Base-by-base conservation (phyloP, 140 eudicot species). In the Cichorium intybus region DNA sequence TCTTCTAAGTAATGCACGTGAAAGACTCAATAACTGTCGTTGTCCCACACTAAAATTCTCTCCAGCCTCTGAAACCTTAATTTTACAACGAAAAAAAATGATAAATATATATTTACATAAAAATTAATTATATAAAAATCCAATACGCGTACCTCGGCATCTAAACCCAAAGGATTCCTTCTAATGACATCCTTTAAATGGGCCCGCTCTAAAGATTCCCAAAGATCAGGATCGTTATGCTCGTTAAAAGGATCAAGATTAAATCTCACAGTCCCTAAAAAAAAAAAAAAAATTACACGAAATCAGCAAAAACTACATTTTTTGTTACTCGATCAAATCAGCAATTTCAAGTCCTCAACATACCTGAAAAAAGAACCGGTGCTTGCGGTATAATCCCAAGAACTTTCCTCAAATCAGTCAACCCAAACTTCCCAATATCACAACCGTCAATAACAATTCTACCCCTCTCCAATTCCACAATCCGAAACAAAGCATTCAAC, bases 291-390 rank as follows among this genome's bases (percentile, higher is more conserved):
- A 46, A 56, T 55, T 47, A 9, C 16, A 48, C 41, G 10, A 21
- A 37, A 33, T 70, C 45, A 75, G 61, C 47, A 76, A 27, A 66
- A 27, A 55, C 61, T 26, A 10, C 21, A 55, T 55, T 26, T 55
- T n/a, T 52, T 34, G 22, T 24, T 15, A 33, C 17, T 70, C 12
- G 51, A 50, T 22, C 60, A 54, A 6, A 49, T 35, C 54, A 64
- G 22, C 11, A 63, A 63, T 5, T 5, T 3, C 12, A 10, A 10
- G 10, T 15, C 18, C 33, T 66, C 37, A 18, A 62, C 4, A 15
- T 84, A 93, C 99, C 99, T 75, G 99, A 94, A 78, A 94, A 94
- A 70, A 94, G 90, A 73, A 94, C 99, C 1, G 99, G 99, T 18
- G 95, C 84, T 66, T 94, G 99, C 1, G 99, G 99, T 60, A 94